Percentiles rank a stretch among this genome's conserved stretches.
These are phyloP conservation scores for Brettanomyces bruxellensis DNA, from an alignment of 805 yeast genomes.

Conservation along the genomic window DNA sequence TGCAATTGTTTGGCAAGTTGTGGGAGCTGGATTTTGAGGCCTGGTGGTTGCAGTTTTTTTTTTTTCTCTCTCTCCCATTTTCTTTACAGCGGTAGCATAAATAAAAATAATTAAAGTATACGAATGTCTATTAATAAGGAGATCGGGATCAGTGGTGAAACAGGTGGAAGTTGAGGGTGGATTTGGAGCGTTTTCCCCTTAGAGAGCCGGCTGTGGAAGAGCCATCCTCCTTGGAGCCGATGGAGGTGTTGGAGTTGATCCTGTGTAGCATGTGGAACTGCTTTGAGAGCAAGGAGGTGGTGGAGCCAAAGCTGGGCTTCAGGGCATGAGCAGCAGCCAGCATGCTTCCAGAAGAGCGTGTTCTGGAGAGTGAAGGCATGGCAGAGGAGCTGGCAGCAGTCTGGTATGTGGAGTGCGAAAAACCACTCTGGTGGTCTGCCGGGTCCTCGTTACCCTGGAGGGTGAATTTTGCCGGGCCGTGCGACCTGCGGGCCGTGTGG, in stretches of 20 bases:
- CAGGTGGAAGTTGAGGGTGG: neutral
- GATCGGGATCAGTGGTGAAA: neutral
- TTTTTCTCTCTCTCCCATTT: no score
- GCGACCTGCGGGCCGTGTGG: neutral
- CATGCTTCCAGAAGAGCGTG: neutral
- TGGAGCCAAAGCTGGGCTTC: neutral
- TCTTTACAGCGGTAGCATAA: no score
- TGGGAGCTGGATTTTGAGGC: no score
- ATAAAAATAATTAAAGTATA: no score
- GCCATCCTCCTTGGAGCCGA: neutral
- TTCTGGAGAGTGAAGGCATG: neutral
- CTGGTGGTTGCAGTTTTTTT: no score
- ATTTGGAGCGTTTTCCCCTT: neutral
- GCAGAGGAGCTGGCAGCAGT: neutral
- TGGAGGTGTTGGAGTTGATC: neutral
- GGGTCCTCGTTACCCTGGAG: neutral
- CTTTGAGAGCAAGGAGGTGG: slow-evolving; percentile 1
- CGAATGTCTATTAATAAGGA: no score
- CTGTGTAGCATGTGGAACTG: slow-evolving; percentile 1
- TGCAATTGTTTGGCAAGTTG: no score
- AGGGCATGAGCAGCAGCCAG: neutral
- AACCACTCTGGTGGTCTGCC: neutral
- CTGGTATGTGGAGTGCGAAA: no score
- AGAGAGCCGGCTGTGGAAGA: neutral
- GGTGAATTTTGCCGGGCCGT: neutral